phyloP scores from a whole-genome alignment of 1,139 yeast species.

The Lodderomyces metapsilosis region DNA sequence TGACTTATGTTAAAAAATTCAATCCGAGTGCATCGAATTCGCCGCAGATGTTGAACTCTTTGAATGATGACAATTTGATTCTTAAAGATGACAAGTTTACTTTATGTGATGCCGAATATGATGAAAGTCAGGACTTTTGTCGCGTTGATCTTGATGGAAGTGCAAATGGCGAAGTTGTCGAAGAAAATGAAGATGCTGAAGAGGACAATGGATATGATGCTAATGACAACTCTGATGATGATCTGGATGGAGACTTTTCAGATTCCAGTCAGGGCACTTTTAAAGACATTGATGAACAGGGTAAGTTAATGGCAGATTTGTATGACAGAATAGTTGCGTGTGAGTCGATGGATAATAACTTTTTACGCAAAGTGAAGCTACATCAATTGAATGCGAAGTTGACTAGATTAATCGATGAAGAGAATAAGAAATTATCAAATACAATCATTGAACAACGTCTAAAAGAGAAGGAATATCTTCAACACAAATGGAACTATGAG shows the following conservation, averaged over 20 bases:
- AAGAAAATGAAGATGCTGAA: slow-evolving; percentile 16
- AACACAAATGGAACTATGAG: slow-evolving; percentile 53
- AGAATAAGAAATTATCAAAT: slow-evolving; percentile 31
- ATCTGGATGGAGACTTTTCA: slow-evolving; percentile 4
- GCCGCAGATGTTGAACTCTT: slow-evolving; percentile 41
- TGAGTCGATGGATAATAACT: slow-evolving; percentile 32
- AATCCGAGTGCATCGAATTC: slow-evolving; percentile 40
- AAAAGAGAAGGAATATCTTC: slow-evolving; percentile 32
- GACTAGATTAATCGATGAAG: slow-evolving; percentile 31
- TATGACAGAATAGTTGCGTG: slow-evolving; percentile 36
- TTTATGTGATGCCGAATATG: slow-evolving; percentile 24
- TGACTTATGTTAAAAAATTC: slow-evolving; percentile 27
- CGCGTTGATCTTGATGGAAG: slow-evolving; percentile 16
- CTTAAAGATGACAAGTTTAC: slow-evolving; percentile 38
- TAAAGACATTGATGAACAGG: background rate
- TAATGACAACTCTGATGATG: background rate
- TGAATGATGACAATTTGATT: slow-evolving; percentile 34
- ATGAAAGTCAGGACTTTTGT: slow-evolving; percentile 23
- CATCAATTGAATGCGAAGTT: slow-evolving; percentile 34
- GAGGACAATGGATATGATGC: slow-evolving; percentile 20
- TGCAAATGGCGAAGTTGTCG: slow-evolving; percentile 25
- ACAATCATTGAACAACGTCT: slow-evolving; percentile 33
- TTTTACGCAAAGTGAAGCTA: slow-evolving; percentile 46
- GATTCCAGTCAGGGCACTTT: slow-evolving; percentile 2
- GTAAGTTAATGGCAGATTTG: slow-evolving; percentile 17